phyloP scores from a whole-genome alignment of 208 protist genomes.

The Leishmania mexicana region DNA sequence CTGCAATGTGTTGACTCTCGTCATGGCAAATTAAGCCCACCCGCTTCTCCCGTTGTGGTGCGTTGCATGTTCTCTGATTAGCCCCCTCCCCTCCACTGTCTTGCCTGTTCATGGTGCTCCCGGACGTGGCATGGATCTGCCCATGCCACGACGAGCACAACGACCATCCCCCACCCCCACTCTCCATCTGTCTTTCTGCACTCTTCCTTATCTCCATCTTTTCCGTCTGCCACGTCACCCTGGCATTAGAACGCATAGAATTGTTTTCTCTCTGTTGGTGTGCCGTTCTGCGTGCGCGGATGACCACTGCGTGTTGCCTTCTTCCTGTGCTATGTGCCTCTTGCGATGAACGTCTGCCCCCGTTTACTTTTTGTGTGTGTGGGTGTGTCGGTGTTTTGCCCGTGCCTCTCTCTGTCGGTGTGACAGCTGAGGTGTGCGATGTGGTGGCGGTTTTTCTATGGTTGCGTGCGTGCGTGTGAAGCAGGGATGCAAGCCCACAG shows the following conservation, averaged over 20 bases:
- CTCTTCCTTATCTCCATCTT: conserved; percentile 9
- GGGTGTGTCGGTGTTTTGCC: not conserved
- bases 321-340: not conserved
- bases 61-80: not conserved
- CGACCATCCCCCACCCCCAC: not conserved
- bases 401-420: not conserved
- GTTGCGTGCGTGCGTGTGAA: not conserved
- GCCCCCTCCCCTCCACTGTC: not conserved
- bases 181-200: not conserved
- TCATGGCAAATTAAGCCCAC: not conserved
- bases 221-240: not conserved
- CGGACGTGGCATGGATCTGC: not conserved
- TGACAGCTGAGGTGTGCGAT: not conserved
- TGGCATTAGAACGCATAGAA: not conserved
- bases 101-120: not conserved
- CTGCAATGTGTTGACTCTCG: not conserved
- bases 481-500: not conserved
- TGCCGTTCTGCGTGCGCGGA: not conserved
- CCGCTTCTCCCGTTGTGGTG: not conserved
- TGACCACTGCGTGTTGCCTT: not conserved
- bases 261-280: not conserved
- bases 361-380: not conserved
- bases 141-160: not conserved
- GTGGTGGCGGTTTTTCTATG: not conserved
- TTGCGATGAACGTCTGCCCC: not conserved